These are phyloP conservation scores for Aspergillus sclerotialis DNA, from an alignment of 2,329 filamentous ascomycete species.

Conservation along the genomic window DNA sequence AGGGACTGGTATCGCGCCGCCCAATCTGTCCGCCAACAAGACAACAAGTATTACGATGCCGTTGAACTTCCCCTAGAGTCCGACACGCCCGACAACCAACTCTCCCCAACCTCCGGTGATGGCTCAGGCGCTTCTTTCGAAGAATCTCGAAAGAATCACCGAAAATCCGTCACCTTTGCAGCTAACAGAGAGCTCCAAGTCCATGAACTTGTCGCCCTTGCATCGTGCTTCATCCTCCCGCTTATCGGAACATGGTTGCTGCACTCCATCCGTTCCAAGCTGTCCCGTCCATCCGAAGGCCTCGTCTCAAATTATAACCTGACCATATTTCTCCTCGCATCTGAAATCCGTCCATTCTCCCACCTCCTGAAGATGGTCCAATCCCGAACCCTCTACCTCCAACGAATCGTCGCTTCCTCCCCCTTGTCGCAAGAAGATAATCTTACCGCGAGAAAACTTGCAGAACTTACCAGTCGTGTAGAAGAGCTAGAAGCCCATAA, in stretches of 20 bases:
- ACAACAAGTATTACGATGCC: conserved; percentile 14
- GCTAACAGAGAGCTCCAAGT: conserved; percentile 60
- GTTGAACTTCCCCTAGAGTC: conserved; percentile 15
- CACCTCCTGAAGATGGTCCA: conserved; percentile 77
- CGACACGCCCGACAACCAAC: conserved; percentile 19
- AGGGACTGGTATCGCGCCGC: conserved; percentile 71
- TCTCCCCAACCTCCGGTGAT: conserved; percentile 5
- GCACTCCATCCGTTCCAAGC: conserved; percentile 70
- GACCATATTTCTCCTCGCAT: conserved; percentile 79
- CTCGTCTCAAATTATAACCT: conserved; percentile 90
- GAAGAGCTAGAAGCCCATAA: conserved; percentile 61
- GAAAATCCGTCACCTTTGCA: conserved; percentile 19
- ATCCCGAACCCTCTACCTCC: conserved; percentile 70
- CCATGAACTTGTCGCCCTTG: conserved; percentile 68
- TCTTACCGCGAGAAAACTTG: conserved; percentile 30
- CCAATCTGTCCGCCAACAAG: conserved; percentile 52
- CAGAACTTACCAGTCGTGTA: conserved; percentile 58
- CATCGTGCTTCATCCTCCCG: conserved; percentile 73
- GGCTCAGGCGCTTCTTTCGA: conserved; percentile 1
- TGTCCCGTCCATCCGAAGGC: conserved; percentile 76
- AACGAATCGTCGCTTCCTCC: conserved; percentile 54
- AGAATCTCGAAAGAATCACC: conserved; percentile 3
- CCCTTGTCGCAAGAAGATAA: conserved; percentile 23
- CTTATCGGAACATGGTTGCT: conserved; percentile 74
- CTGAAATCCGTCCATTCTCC: conserved; percentile 74